Evolutionary conservation across 805 yeast genomes (phyloP).

Genomic region (Schwanniomyces polymorphus): DNA sequence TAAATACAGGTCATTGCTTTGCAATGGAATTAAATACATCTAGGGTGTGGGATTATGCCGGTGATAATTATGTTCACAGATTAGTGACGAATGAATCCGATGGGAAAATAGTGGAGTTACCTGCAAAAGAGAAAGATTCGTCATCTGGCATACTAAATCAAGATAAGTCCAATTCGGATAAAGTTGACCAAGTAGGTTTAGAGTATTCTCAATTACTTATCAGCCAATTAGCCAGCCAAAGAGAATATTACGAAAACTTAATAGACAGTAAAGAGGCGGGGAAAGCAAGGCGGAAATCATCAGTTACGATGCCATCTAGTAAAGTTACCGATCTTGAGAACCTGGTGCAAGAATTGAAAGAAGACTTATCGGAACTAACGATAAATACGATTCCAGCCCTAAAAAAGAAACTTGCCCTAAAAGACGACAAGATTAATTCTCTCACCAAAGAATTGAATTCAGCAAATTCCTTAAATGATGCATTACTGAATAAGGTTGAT

Average conservation of each 20-base stretch:
- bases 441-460: slow-evolving; percentile 32
- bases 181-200: slow-evolving; percentile 59
- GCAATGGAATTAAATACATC: slow-evolving; percentile 86
- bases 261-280: slow-evolving; percentile 21
- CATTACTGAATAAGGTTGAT: slow-evolving; percentile 39
- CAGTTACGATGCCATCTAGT: slow-evolving; percentile 5
- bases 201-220: slow-evolving; percentile 80
- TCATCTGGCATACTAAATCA: slow-evolving; percentile 1
- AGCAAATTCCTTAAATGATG: slow-evolving; percentile 35
- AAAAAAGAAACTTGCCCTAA: slow-evolving; percentile 25
- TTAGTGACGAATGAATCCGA: slow-evolving; percentile 81
- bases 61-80: slow-evolving; percentile 87
- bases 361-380: slow-evolving; percentile 22
- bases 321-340: slow-evolving; percentile 21
- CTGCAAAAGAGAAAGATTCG: slow-evolving; percentile 25
- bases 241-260: slow-evolving; percentile 71
- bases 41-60: slow-evolving; percentile 93
- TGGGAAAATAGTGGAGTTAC: slow-evolving; percentile 84
- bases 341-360: slow-evolving; percentile 26
- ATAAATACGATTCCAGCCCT: slow-evolving; percentile 31
- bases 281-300: slow-evolving; percentile 18
- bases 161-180: slow-evolving; percentile 19
- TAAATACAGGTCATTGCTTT: slow-evolving; percentile 78
- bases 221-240: slow-evolving; percentile 81
- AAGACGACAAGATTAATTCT: slow-evolving; percentile 27